Evolutionary conservation across 1,284 basidiomycete genomes (phyloP), one percentile per base, ranked within the genome.

Genomic region (Ceratobasidium sp.): DNA sequence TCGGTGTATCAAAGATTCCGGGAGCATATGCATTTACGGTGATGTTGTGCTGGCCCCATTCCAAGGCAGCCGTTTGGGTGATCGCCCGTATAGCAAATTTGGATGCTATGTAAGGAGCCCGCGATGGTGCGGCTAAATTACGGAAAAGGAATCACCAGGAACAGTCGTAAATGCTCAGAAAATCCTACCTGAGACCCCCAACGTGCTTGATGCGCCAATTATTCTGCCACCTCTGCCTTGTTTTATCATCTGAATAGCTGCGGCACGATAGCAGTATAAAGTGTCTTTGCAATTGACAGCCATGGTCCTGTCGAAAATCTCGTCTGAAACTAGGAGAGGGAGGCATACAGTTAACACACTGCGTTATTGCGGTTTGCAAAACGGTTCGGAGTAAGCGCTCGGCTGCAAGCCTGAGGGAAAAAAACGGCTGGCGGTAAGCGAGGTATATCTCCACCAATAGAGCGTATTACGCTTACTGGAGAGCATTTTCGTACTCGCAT

Each of bases 151-250:
- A n/a, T n/a, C 16, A n/a, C 16, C 8, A 48, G 1, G 8, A 4
- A n/a, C n/a, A n/a, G n/a, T n/a, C 5, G 14, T 39, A 39, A 39
- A 39, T 5, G 36, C 6, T 39, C 36, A 52, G 16, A 21, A 2
- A 45, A 30, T 16, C 12, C 43, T 46, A 46, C 8, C 30, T 39
- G 14, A 43, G 32, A 41, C 52, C 64, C 34, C 53, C 41, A 26
- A 6, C 14, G 36, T 39, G 14, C 64, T 69, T 12, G 46, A 52
- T n/a, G 67, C 48, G 30, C 81, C 82, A 30, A 84, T 79, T 6
- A 84, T 80, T 46, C 81, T 76, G 3, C 83, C 83, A 9, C 83
- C 81, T 3, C 75, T 45, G 14, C 77, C 81, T 75, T 82, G 81
- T 61, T 73, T 73, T 55, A 82, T 77, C 80, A 82, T 80, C 43